These are phyloP conservation scores for Cocos nucifera DNA, from an alignment of 176 grass and related monocot species.

Conservation along the genomic window DNA sequence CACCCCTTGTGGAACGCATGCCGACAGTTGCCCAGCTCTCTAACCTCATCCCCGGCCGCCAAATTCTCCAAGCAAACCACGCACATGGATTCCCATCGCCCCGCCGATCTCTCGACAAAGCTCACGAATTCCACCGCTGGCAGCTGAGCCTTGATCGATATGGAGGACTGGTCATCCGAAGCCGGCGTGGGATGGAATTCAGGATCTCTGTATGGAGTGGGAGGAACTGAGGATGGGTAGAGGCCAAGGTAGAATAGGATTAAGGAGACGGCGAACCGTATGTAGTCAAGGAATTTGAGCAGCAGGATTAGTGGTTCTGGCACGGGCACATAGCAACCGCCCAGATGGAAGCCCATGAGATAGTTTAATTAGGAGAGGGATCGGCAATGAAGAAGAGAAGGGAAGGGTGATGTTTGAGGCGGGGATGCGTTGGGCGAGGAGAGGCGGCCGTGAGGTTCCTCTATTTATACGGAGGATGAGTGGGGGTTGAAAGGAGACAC, in stretches of 20 bases:
- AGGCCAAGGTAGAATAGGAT: slow-evolving; percentile 34
- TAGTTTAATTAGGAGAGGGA: not conserved
- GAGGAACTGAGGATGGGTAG: slow-evolving; percentile 27
- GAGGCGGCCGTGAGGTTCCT: too few relatives aligned
- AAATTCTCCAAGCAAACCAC: slow-evolving; percentile 7
- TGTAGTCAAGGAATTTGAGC: slow-evolving; percentile 36
- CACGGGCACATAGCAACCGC: slow-evolving; percentile 41
- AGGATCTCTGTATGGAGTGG: slow-evolving; percentile 1
- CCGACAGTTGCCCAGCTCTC: slow-evolving; percentile 8
- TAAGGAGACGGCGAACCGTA: slow-evolving; percentile 23
- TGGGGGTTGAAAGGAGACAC: too few relatives aligned
- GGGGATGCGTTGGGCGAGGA: not conserved
- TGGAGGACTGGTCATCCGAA: not conserved
- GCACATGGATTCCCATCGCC: not conserved
- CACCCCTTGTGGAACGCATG: slow-evolving; percentile 7
- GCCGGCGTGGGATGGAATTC: not conserved
- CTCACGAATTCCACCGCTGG: slow-evolving; percentile 34
- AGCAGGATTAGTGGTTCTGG: slow-evolving; percentile 41
- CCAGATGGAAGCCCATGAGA: slow-evolving; percentile 60
- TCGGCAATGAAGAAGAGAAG: not conserved
- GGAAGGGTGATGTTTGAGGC: not conserved
- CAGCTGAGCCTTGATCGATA: slow-evolving; percentile 41
- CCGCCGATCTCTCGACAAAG: slow-evolving; percentile 1
- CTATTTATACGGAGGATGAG: too few relatives aligned
- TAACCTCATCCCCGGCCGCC: not conserved